Evolutionary conservation across 192 early-diverging fungal species (phyloP), one percentile per base, ranked within the genome.

Genomic region (Obelidium mucronatum): DNA sequence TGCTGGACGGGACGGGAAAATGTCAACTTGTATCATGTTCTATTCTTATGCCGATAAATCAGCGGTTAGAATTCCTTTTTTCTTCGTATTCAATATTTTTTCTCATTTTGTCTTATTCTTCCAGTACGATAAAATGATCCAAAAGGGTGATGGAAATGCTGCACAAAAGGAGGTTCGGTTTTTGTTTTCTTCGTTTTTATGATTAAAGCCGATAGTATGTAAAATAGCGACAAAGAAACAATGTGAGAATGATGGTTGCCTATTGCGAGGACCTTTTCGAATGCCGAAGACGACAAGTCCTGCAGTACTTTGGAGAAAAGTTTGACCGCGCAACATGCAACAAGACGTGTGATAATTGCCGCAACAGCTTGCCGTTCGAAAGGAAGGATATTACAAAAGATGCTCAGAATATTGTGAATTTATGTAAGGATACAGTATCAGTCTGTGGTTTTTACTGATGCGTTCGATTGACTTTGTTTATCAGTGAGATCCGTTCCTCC

Each of bases 291-390:
- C 84, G 93, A 71, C 91, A 93, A 65, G 92, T 98, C 13, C 82
- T 98, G 66, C 74, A 85, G 59, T 97, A 98, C 78, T 98, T 98
- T 90, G 94, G 93, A 17, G 96, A 98, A 80, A 78, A 68, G 1
- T 95, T 96, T 78, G 85, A 92, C 40, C 56, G 73, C 0, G n/a
- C 54, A 0, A 54, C 81, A 6, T 98, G 97, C 82, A 68, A 86
- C 60, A 81, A 87, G 40, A 93, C 92, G 0, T 98, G 97, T 73
- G 97, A 98, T 78, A 96, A 96, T 82, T 98, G 97, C 79, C 73
- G 83, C 33, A 74, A 64, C n/a, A 69, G 76, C 35, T 59, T 60
- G 24, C 54, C 66, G 11, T 76, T 56, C n/a, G 64, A 80, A 28
- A 67, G 67, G 11, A 77, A 83, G 35, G 89, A 94, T 74, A 42